These are phyloP conservation scores for Straminergon stramineum DNA, from an alignment of 225 moss, liverwort and hornwort genomes.

Conservation along the genomic window DNA sequence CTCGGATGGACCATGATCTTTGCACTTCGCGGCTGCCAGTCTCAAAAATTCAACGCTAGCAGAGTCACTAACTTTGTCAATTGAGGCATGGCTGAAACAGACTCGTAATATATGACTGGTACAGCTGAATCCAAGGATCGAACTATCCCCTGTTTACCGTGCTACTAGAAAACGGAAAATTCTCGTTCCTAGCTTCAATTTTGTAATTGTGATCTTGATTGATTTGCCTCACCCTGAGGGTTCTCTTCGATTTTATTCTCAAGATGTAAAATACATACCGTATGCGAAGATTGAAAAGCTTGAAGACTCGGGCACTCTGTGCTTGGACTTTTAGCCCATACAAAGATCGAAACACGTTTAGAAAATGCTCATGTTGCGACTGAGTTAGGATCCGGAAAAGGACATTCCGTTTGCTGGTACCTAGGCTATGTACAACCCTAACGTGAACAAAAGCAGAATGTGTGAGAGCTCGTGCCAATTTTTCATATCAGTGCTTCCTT, in stretches of 20 bases:
- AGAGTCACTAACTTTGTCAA: neutral
- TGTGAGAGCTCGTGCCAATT: neutral
- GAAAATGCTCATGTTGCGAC: neutral
- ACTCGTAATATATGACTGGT: neutral
- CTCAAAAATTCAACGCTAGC: neutral
- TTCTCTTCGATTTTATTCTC: neutral
- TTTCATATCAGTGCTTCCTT: neutral
- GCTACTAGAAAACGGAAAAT: neutral
- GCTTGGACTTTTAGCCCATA: neutral
- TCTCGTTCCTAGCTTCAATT: neutral
- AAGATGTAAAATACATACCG: neutral
- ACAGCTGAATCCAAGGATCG: neutral
- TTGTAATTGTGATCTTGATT: too few relatives aligned
- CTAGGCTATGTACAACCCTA: neutral
- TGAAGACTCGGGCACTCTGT: neutral
- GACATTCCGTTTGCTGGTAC: neutral
- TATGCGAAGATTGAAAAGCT: neutral
- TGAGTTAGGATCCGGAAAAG: neutral
- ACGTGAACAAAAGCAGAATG: neutral
- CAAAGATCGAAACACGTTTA: neutral
- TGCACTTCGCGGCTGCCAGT: neutral
- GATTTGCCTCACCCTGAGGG: neutral
- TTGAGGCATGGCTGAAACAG: neutral
- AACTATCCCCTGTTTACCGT: neutral
- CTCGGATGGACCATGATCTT: conserved; percentile 10